phyloP scores from a whole-genome alignment of 768 basidiomycete species.

The Clavaria fumosa region DNA sequence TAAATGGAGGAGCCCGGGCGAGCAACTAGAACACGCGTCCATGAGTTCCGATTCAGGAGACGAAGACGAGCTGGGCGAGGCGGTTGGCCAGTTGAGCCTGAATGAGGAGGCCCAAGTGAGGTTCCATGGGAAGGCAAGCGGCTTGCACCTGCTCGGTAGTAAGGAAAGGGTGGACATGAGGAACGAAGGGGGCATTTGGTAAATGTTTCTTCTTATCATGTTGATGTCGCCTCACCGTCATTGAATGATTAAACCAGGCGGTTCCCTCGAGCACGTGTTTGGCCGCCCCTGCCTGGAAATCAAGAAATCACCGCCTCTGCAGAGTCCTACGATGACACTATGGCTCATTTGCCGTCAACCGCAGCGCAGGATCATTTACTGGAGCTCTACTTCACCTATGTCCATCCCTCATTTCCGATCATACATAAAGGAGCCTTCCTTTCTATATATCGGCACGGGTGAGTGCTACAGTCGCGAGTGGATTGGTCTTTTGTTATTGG shows the following conservation, averaged over 20 bases:
- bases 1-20: constrained; percentile 5
- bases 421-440: constrained; percentile 57
- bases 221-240: no score
- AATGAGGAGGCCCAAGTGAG: constrained; percentile 80
- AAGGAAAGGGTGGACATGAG: constrained; percentile 46
- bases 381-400: constrained; percentile 65
- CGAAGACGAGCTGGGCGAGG: constrained; percentile 40
- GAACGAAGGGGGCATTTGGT: constrained; percentile 69
- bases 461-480: no score
- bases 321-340: constrained; percentile 23
- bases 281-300: constrained; percentile 42
- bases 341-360: constrained; percentile 35
- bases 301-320: constrained; percentile 13
- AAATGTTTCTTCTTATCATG: no score
- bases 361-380: constrained; percentile 53
- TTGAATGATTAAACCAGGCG: constrained; percentile 29
- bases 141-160: constrained; percentile 54
- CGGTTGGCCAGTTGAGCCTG: constrained; percentile 72
- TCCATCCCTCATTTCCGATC: constrained; percentile 68
- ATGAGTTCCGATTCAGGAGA: constrained; percentile 23
- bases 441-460: constrained; percentile 34
- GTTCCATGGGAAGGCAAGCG: constrained; percentile 77
- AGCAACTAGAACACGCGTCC: constrained; percentile 20
- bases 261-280: constrained; percentile 80
- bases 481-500: no score